phyloP scores from a whole-genome alignment of 2,329 filamentous ascomycete species.

The Ascochyta lentis region DNA sequence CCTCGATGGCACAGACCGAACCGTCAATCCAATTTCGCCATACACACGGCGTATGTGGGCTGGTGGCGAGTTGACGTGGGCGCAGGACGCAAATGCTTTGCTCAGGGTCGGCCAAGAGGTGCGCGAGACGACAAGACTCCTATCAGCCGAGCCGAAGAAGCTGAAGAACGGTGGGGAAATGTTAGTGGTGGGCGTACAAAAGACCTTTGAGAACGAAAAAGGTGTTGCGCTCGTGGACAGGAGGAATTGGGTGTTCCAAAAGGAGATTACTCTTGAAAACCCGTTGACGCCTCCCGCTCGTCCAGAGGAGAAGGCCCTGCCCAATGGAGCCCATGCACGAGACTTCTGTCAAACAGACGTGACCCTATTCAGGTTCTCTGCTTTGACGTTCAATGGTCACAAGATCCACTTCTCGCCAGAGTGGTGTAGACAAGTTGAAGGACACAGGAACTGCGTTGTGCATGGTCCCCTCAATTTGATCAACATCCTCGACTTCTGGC shows the following conservation, averaged over 20 bases:
- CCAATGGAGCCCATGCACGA: slow-evolving; percentile 44
- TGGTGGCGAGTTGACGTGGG: slow-evolving; percentile 75
- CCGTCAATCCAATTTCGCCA: slow-evolving; percentile 74
- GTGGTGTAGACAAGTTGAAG: slow-evolving; percentile 75
- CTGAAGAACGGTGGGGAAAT: slow-evolving; percentile 61
- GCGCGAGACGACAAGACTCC: slow-evolving; percentile 54
- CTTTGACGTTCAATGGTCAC: slow-evolving; percentile 92
- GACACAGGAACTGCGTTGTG: slow-evolving; percentile 76
- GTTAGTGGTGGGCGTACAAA: slow-evolving; percentile 65
- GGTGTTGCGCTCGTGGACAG: slow-evolving; percentile 47
- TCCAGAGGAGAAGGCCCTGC: slow-evolving; percentile 30
- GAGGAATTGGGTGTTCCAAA: slow-evolving; percentile 48
- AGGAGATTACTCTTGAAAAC: slow-evolving; percentile 49
- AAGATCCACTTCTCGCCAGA: slow-evolving; percentile 81
- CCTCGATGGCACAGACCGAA: slow-evolving; percentile 81
- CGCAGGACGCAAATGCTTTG: slow-evolving; percentile 25
- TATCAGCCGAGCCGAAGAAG: slow-evolving; percentile 57
- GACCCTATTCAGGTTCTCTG: slow-evolving; percentile 88
- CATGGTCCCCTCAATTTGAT: slow-evolving; percentile 84
- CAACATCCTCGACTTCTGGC: slow-evolving; percentile 46
- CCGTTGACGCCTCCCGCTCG: slow-evolving; percentile 46
- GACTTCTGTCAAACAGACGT: slow-evolving; percentile 70
- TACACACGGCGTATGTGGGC: slow-evolving; percentile 88
- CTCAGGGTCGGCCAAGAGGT: slow-evolving; percentile 44
- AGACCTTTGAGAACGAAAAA: slow-evolving; percentile 53